Evolutionary conservation across 176 grass and related monocot genomes (phyloP), one percentile per base, ranked within the genome.

Genomic region (Avena sativa): DNA sequence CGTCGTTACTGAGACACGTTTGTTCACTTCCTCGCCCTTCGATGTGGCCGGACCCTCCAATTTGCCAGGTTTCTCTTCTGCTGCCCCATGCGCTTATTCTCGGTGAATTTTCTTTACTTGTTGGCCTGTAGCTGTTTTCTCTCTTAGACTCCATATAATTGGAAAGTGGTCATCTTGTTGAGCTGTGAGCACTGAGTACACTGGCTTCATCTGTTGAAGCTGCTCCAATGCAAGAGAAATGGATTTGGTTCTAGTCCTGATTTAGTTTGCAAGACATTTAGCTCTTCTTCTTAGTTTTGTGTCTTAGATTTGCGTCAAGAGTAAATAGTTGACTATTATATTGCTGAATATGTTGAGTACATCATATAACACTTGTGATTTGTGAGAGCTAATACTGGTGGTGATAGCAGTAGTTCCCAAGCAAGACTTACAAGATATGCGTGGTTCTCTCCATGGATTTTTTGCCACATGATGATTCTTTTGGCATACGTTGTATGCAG

Each of bases 81-180:
- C 77, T 48, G 48, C 34, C 32, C 46, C 49, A 43, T 63, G 36
- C 34, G 28, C 4, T 79, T 69, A 85, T 68, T 1, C 51, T 61
- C 2, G 85, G 60, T 88, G 55, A 74, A 59, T 3, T 56, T 84
- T 72, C n/a, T 79, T 34, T 28, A 50, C 43, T 23, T 46, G 19
- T 73, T 49, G 55, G 20, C 48, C 5, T 74, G 0, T 86, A 16
- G 1, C 8, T 82, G 12, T 25, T 5, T 66, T 63, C 3, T 78
- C 3, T 40, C 30, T 81, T 10, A 53, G n/a, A n/a, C 4, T 68
- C 12, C 21, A 21, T 17, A 49, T 12, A 58, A 71, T 15, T 10
- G 8, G 28, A 19, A 14, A 53, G 30, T 53, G 25, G 10, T 52
- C 0, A 28, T 53, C 44, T 55, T 26, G 47, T 14, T 62, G 15